phyloP scores from a whole-genome alignment of 352 stramenopile species.

The Globisporangium paddicum region DNA sequence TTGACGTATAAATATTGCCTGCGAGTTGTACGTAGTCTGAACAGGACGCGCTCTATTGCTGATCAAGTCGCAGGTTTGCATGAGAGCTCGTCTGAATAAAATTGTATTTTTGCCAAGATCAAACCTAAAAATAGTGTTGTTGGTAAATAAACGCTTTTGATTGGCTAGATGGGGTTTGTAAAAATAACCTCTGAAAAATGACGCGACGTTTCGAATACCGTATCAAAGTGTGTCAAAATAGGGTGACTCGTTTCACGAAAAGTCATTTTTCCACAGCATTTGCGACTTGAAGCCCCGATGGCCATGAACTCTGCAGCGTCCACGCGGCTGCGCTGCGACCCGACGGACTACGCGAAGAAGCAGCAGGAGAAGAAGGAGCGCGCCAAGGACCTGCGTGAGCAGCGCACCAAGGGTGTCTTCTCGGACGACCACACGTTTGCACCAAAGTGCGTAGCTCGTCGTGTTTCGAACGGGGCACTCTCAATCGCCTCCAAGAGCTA shows the following conservation, averaged over 20 bases:
- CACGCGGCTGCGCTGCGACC: conserved; percentile 65
- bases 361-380: conserved; percentile 76
- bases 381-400: conserved; percentile 67
- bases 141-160: background rate
- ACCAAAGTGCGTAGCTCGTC: conserved; percentile 44
- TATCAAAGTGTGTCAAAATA: background rate
- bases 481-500: no score
- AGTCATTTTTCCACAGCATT: background rate
- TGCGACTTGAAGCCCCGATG: background rate
- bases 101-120: background rate
- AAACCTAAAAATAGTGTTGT: background rate
- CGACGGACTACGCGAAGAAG: conserved; percentile 75
- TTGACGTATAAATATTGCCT: background rate
- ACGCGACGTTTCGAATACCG: background rate
- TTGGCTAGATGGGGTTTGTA: background rate
- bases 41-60: no score
- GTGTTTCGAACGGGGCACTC: no score
- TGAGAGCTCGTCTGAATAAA: no score
- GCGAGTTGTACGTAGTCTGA: no score
- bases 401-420: conserved; percentile 59
- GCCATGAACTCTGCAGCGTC: conserved; percentile 12
- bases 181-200: background rate
- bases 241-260: background rate
- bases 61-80: no score
- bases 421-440: conserved; percentile 75